Evolutionary conservation across 192 early-diverging fungal genomes (phyloP).

Genomic region (Spizellomyces sp.): DNA sequence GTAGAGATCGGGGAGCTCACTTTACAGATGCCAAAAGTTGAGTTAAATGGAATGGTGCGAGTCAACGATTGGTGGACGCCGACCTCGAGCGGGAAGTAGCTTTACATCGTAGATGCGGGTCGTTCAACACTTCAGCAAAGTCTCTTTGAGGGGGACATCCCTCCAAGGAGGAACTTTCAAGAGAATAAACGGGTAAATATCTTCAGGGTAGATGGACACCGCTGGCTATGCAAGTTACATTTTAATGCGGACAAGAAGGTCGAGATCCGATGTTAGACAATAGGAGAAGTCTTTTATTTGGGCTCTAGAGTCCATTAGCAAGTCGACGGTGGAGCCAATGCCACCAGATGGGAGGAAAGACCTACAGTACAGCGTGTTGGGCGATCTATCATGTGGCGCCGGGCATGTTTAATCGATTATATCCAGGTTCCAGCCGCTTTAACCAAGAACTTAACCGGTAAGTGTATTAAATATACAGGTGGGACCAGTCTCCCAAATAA

Average conservation of each 20-base stretch:
- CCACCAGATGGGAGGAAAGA: too few relatives aligned
- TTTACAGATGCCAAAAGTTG: background rate
- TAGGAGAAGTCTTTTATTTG: slow-evolving; percentile 66
- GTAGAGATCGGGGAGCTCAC: slow-evolving; percentile 23
- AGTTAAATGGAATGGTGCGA: background rate
- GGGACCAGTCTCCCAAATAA: too few relatives aligned
- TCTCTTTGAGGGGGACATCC: slow-evolving; percentile 13
- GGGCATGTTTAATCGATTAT: too few relatives aligned
- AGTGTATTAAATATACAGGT: too few relatives aligned
- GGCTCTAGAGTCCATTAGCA: slow-evolving; percentile 18
- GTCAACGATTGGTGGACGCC: background rate
- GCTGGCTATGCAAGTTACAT: slow-evolving; percentile 55
- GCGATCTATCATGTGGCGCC: too few relatives aligned
- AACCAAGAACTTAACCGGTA: too few relatives aligned
- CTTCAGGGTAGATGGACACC: background rate
- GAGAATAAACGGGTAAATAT: background rate
- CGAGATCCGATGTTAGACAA: slow-evolving; percentile 67
- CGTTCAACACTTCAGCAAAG: slow-evolving; percentile 18
- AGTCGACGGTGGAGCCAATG: too few relatives aligned
- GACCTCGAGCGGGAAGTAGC: background rate
- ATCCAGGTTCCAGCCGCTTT: too few relatives aligned
- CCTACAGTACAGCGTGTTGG: too few relatives aligned
- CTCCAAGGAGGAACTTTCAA: slow-evolving; percentile 22
- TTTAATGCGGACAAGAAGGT: slow-evolving; percentile 61
- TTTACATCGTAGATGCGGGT: slow-evolving; percentile 9